Evolutionary conservation across 2,329 filamentous ascomycete genomes (phyloP).

Genomic region (Lasiodiplodia gonubiensis): DNA sequence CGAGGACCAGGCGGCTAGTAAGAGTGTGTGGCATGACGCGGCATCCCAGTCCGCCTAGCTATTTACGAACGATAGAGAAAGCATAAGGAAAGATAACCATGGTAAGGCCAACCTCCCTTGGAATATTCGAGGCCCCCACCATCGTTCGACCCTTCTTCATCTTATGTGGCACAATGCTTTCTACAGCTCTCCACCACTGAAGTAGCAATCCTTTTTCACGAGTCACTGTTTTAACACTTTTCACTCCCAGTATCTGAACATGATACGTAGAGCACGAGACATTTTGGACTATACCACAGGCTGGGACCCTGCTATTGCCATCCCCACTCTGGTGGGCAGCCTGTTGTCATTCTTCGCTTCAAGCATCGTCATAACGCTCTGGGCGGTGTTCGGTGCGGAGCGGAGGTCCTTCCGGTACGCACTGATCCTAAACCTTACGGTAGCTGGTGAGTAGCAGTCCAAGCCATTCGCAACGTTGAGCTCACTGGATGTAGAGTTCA

Average conservation of each 20-base stretch:
- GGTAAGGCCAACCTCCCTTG: slow-evolving; percentile 14
- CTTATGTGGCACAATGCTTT: neutral
- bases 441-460: slow-evolving; percentile 32
- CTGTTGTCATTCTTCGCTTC: slow-evolving; percentile 35
- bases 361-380: slow-evolving; percentile 33
- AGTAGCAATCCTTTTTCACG: neutral
- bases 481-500: slow-evolving; percentile 43
- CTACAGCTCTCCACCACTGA: neutral
- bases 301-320: slow-evolving; percentile 24
- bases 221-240: neutral
- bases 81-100: neutral
- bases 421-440: slow-evolving; percentile 36
- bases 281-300: neutral
- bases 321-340: slow-evolving; percentile 36
- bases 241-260: neutral
- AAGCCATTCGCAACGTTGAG: neutral
- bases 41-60: neutral
- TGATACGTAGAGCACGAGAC: slow-evolving; percentile 16
- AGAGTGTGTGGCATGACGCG: slow-evolving; percentile 3
- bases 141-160: neutral
- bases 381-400: slow-evolving; percentile 32
- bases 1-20: neutral
- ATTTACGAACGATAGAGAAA: neutral
- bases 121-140: neutral
- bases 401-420: slow-evolving; percentile 37